Conservation (phyloP, 441 rosid genomes). For the Populus hybrid region DNA sequence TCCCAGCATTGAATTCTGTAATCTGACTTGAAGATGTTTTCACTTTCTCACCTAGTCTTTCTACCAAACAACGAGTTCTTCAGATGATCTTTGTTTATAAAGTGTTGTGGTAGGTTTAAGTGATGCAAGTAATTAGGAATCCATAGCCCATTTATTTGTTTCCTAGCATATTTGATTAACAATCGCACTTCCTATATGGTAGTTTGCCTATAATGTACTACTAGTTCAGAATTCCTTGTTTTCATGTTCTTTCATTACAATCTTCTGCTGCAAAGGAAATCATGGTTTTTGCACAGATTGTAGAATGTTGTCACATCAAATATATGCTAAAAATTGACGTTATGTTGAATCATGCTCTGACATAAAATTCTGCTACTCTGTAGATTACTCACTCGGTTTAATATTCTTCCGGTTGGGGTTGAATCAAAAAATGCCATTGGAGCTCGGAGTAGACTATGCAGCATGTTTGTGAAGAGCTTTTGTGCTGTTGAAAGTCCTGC, state of each 20-base stretch:
- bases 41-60: too few relatives aligned
- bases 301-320: too few relatives aligned
- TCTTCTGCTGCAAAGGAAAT: too few relatives aligned
- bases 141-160: neutral
- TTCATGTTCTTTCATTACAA: neutral
- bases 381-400: slow-evolving; percentile 69
- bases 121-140: neutral
- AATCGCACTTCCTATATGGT: neutral
- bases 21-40: neutral
- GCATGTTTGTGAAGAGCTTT: slow-evolving; percentile 82
- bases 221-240: neutral
- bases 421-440: slow-evolving; percentile 98
- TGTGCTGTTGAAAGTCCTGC: slow-evolving; percentile 82
- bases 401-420: slow-evolving; percentile 94
- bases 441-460: slow-evolving; percentile 66
- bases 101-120: neutral
- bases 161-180: too few relatives aligned
- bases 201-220: too few relatives aligned
- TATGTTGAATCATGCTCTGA: neutral
- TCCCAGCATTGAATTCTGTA: neutral
- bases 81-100: neutral
- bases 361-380: neutral
- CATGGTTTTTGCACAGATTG: too few relatives aligned
- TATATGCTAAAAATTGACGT: neutral
- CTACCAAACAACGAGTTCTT: too few relatives aligned